phyloP scores from a whole-genome alignment of 1,139 yeast genomes.

The Geotrichum histeridarum region DNA sequence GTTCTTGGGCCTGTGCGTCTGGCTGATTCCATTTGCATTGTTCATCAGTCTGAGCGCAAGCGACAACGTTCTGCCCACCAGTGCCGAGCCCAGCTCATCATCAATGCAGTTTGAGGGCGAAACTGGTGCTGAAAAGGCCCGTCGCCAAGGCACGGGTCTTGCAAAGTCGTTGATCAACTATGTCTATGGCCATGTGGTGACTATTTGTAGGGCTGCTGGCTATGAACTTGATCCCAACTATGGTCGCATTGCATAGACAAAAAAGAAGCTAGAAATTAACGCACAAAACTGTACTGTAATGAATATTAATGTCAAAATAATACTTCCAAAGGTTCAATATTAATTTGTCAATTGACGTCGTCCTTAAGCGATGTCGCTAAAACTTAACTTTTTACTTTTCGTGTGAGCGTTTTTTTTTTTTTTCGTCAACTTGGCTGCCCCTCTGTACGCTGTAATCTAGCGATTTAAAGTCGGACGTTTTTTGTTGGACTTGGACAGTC shows the following conservation, averaged over 20 bases:
- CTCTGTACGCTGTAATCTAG: no score
- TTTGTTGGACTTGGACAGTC: no score
- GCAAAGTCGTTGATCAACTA: conserved; percentile 61
- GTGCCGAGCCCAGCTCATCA: conserved; percentile 24
- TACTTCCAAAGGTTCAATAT: no score
- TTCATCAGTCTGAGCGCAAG: conserved; percentile 90
- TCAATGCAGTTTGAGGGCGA: conserved; percentile 27
- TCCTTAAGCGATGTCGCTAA: no score
- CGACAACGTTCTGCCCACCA: conserved; percentile 73
- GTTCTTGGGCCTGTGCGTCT: conserved; percentile 85
- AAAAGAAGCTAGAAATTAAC: no score
- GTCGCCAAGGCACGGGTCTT: conserved; percentile 46
- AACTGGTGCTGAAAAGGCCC: conserved; percentile 33
- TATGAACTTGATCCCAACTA: conserved; percentile 48
- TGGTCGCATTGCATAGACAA: conserved; percentile 19
- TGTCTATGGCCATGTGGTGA: conserved; percentile 48
- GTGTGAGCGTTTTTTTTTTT: no score
- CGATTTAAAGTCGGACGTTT: no score
- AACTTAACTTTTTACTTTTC: no score
- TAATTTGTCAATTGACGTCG: no score
- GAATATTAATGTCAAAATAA: no score
- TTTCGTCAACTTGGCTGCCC: no score
- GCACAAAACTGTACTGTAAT: no score
- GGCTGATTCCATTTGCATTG: conserved; percentile 91
- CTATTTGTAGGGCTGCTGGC: conserved; percentile 51